Evolutionary conservation across 176 grass and related monocot species (phyloP).

Genomic region (Triticum timopheevii): DNA sequence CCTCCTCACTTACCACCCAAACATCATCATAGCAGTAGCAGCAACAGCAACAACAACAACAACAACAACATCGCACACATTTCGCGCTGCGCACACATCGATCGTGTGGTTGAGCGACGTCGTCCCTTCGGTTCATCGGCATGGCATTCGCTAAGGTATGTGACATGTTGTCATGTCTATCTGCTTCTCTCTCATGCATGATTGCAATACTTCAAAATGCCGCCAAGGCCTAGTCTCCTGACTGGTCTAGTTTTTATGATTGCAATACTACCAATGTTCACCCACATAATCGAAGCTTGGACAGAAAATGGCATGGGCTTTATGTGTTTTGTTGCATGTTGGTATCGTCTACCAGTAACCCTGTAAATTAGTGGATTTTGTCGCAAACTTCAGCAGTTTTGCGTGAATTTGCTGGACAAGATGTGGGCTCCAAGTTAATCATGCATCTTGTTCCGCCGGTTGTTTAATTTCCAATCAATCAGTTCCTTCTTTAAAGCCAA

Average conservation of each 20-base stretch:
- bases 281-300: too few relatives aligned
- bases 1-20: not conserved
- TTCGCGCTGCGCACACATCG: too few relatives aligned
- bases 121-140: not conserved
- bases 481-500: conserved; percentile 41
- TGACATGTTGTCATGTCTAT: not conserved
- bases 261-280: too few relatives aligned
- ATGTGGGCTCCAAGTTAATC: not conserved
- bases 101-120: too few relatives aligned
- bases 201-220: too few relatives aligned
- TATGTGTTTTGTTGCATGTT: too few relatives aligned
- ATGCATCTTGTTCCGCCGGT: not conserved
- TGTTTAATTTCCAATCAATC: not conserved
- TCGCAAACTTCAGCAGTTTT: not conserved
- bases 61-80: not conserved
- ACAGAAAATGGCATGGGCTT: too few relatives aligned
- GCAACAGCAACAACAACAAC: not conserved
- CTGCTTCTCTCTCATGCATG: not conserved
- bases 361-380: not conserved
- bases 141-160: conserved; percentile 52
- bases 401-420: not conserved
- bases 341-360: not conserved
- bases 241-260: too few relatives aligned
- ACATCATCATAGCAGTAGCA: not conserved
- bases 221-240: too few relatives aligned